These are phyloP conservation scores for Ilex asprella DNA, from an alignment of 257 asterid species.

Conservation along the genomic window DNA sequence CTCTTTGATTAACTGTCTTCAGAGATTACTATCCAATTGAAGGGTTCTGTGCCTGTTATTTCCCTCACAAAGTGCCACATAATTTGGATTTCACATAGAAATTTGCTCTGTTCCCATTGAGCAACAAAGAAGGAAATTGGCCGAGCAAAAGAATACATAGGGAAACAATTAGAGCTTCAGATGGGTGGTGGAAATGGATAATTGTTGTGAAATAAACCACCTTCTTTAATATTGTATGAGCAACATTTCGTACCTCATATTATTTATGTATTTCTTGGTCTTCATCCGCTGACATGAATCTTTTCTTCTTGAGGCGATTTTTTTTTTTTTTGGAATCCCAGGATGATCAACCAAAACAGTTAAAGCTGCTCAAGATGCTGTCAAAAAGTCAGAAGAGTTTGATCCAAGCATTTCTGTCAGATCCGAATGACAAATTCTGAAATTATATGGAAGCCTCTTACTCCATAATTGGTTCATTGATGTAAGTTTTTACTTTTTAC, in stretches of 20 bases:
- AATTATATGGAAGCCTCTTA: too few relatives aligned
- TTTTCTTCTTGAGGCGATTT: conserved; percentile 44
- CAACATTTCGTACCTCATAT: background rate
- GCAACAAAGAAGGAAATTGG: conserved; percentile 82
- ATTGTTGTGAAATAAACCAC: conserved; percentile 6
- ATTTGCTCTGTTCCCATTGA: conserved; percentile 68
- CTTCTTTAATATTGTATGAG: background rate
- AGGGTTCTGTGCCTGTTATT: too few relatives aligned
- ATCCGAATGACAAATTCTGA: too few relatives aligned
- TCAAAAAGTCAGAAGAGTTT: conserved; percentile 59
- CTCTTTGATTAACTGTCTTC: too few relatives aligned
- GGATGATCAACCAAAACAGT: conserved; percentile 69
- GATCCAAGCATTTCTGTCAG: too few relatives aligned
- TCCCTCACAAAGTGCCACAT: too few relatives aligned
- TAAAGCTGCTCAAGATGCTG: conserved; percentile 81
- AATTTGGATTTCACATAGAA: conserved; percentile 33
- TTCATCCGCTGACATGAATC: background rate
- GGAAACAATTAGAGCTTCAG: conserved; percentile 69
- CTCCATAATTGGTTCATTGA: too few relatives aligned
- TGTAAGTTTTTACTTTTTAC: too few relatives aligned
- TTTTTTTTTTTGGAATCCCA: conserved; percentile 73
- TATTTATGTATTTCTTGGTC: background rate
- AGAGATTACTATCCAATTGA: too few relatives aligned
- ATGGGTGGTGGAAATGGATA: too few relatives aligned
- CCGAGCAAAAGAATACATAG: conserved; percentile 65